Evolutionary conservation across 2,329 filamentous ascomycete genomes (phyloP).

Genomic region (Fusarium pininemorale): DNA sequence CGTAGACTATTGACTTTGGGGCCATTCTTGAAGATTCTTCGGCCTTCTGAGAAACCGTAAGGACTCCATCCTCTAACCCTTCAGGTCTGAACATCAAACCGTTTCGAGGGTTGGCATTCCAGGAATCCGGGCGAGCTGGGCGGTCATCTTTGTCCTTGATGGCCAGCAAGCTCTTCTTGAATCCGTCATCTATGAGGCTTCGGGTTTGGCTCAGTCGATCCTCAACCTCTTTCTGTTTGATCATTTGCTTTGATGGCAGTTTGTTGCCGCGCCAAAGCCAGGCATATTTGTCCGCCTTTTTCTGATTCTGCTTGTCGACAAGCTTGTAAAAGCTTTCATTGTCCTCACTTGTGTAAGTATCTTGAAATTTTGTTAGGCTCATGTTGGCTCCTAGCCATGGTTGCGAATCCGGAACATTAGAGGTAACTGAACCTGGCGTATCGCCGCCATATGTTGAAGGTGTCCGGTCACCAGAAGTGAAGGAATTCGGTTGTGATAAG

Average conservation of each 20-base stretch:
- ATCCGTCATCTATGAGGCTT: slow-evolving; percentile 65
- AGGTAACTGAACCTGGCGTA: slow-evolving; percentile 72
- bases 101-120: slow-evolving; percentile 80
- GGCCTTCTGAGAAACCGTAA: slow-evolving; percentile 73
- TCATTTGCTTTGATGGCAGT: slow-evolving; percentile 80
- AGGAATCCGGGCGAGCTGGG: slow-evolving; percentile 79
- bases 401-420: slow-evolving; percentile 50
- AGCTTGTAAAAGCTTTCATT: slow-evolving; percentile 97
- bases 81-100: slow-evolving; percentile 86
- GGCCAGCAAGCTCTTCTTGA: slow-evolving; percentile 65
- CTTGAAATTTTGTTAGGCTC: slow-evolving; percentile 85
- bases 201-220: slow-evolving; percentile 58
- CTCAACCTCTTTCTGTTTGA: slow-evolving; percentile 71
- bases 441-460: slow-evolving; percentile 75
- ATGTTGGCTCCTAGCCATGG: slow-evolving; percentile 76
- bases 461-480: slow-evolving; percentile 58
- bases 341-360: slow-evolving; percentile 95
- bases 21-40: slow-evolving; percentile 77
- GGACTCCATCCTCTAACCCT: slow-evolving; percentile 64
- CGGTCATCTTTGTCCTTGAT: slow-evolving; percentile 75
- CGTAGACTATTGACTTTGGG: slow-evolving; percentile 80
- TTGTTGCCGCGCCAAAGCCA: slow-evolving; percentile 94
- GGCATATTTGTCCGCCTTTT: slow-evolving; percentile 82
- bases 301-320: slow-evolving; percentile 89
- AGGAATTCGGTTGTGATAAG: slow-evolving; percentile 25